Conservation (phyloP, 1,284 basidiomycete genomes). For the Kalmanozyma brasiliensis region DNA sequence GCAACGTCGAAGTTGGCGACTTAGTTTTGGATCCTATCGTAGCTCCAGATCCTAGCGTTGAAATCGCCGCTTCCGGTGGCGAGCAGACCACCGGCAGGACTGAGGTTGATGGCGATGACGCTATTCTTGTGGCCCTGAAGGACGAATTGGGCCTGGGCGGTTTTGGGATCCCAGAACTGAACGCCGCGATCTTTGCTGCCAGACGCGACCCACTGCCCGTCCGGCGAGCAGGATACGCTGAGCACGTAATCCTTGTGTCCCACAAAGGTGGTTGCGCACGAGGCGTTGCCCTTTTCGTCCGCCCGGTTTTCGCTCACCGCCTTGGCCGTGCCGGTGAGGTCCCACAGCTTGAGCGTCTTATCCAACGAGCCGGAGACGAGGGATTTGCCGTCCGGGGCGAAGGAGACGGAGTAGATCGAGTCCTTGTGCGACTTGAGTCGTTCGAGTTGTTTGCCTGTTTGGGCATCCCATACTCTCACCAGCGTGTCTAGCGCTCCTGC, state of each 20-base stretch:
- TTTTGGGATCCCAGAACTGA: constrained; percentile 78
- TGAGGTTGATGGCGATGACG: constrained; percentile 87
- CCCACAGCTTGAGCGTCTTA: constrained; percentile 88
- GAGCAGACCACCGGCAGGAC: constrained; percentile 78
- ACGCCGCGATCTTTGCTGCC: constrained; percentile 90
- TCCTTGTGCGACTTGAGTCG: constrained; percentile 82
- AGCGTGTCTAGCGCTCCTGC: constrained; percentile 85
- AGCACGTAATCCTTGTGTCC: constrained; percentile 90
- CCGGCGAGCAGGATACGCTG: constrained; percentile 81
- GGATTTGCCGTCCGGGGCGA: constrained; percentile 82
- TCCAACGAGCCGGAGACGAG: constrained; percentile 86
- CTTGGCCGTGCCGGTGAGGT: constrained; percentile 73
- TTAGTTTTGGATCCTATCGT: constrained; percentile 51
- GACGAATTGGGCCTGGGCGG: constrained; percentile 81
- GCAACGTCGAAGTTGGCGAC: no score
- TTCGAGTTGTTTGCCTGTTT: constrained; percentile 78
- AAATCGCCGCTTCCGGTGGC: constrained; percentile 90
- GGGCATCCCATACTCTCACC: constrained; percentile 86
- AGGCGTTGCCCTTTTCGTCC: constrained; percentile 68
- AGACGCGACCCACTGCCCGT: constrained; percentile 87
- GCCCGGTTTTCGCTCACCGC: constrained; percentile 54
- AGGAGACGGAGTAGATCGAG: constrained; percentile 84
- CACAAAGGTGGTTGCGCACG: constrained; percentile 80
- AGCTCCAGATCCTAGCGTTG: constrained; percentile 69
- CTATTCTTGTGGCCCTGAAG: constrained; percentile 90